Evolutionary conservation across 225 moss, liverwort and hornwort species (phyloP).

Genomic region (Neckera pumila): DNA sequence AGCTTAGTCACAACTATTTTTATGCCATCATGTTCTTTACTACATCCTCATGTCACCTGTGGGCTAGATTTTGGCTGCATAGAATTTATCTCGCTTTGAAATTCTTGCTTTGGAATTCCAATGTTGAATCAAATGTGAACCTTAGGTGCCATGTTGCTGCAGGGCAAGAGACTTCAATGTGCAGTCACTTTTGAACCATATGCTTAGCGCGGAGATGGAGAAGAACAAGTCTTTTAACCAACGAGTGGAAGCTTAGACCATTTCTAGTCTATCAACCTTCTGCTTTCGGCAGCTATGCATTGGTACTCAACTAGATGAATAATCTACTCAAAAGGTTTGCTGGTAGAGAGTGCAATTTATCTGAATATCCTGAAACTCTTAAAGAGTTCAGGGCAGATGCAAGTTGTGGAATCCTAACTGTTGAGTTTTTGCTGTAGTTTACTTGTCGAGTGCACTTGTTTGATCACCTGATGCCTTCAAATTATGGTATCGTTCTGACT

Average conservation of each 20-base stretch:
- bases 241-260: neutral
- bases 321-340: neutral
- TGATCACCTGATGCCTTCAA: neutral
- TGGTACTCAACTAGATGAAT: neutral
- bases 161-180: slow-evolving; percentile 65
- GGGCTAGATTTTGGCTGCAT: neutral
- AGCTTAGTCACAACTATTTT: neutral
- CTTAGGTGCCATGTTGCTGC: neutral
- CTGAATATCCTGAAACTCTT: neutral
- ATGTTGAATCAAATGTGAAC: neutral
- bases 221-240: slow-evolving; percentile 41
- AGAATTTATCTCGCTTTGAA: neutral
- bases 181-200: slow-evolving; percentile 71
- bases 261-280: neutral
- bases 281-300: neutral
- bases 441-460: neutral
- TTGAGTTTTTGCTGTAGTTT: neutral
- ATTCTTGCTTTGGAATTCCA: neutral
- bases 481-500: neutral
- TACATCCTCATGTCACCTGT: neutral
- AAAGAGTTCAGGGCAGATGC: neutral
- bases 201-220: slow-evolving; percentile 84
- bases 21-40: neutral
- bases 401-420: neutral
- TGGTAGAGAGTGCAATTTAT: neutral